Evolutionary conservation across 2,329 filamentous ascomycete genomes (phyloP).

Genomic region (Monilinia laxa): DNA sequence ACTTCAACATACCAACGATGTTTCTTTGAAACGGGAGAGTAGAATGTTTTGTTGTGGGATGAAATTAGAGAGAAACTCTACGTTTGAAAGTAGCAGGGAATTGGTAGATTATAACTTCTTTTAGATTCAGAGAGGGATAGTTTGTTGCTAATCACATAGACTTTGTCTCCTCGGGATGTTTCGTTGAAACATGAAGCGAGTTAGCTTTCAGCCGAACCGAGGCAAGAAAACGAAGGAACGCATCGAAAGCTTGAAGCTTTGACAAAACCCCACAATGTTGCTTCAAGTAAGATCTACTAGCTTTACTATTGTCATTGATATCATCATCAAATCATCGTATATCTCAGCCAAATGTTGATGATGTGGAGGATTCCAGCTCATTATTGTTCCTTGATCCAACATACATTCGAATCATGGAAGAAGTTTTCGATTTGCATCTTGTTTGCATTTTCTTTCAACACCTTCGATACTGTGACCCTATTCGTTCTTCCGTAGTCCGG

Average conservation of each 20-base stretch:
- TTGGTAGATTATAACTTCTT: conserved; percentile 15
- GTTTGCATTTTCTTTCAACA: no score
- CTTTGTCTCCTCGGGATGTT: conserved; percentile 13
- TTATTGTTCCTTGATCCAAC: no score
- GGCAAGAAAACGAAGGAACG: not conserved
- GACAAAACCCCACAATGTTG: no score
- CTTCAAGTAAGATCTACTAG: no score
- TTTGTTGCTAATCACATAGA: conserved; percentile 9
- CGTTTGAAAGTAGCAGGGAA: conserved; percentile 18
- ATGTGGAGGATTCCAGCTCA: no score
- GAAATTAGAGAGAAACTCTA: conserved; percentile 25
- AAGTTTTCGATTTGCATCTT: no score
- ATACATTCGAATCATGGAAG: no score
- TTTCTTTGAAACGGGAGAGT: conserved; percentile 25
- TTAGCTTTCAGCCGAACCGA: not conserved
- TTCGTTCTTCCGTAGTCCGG: not conserved
- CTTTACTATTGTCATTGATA: no score
- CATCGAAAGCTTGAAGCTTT: no score
- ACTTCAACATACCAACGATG: conserved; percentile 40
- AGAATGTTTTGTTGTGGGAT: conserved; percentile 20
- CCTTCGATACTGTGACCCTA: not conserved
- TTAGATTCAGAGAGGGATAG: conserved; percentile 4
- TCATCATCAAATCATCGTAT: no score
- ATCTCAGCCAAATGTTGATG: no score
- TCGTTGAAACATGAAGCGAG: conserved; percentile 4